Evolutionary conservation across 805 yeast genomes (phyloP).

Genomic region (Torulaspora quercuum): DNA sequence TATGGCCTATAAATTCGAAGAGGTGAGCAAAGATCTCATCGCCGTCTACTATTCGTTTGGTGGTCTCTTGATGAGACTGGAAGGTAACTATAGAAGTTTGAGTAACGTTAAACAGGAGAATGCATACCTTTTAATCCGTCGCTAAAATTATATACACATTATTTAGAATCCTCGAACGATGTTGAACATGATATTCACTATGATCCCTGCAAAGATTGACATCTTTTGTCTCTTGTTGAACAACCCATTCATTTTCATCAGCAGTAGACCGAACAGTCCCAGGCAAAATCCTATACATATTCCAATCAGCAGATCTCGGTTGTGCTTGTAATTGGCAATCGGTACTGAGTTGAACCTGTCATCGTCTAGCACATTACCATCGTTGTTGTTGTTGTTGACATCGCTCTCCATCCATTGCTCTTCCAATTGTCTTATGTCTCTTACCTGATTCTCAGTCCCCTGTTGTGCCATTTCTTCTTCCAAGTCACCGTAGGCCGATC

Average conservation of each 20-base stretch:
- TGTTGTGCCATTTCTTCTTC: constrained; percentile 22
- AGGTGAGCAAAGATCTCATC: constrained; percentile 60
- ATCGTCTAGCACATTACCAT: constrained; percentile 41
- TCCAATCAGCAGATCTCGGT: constrained; percentile 67
- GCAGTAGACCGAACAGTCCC: constrained; percentile 67
- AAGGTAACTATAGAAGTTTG: constrained; percentile 89
- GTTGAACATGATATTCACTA: constrained; percentile 66
- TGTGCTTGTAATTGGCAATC: constrained; percentile 43
- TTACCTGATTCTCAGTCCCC: constrained; percentile 9
- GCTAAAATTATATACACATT: constrained; percentile 20
- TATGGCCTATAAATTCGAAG: constrained; percentile 94
- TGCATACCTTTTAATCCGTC: constrained; percentile 84
- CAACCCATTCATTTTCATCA: constrained; percentile 56
- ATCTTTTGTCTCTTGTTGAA: constrained; percentile 61
- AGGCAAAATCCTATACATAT: constrained; percentile 68
- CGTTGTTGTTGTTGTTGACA: constrained; percentile 61
- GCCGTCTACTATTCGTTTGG: constrained; percentile 95
- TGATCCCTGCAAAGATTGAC: constrained; percentile 69
- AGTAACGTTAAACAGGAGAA: constrained; percentile 90
- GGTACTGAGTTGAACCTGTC: constrained; percentile 43
- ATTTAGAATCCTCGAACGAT: constrained; percentile 41
- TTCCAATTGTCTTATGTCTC: constrained; percentile 62
- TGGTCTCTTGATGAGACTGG: constrained; percentile 87
- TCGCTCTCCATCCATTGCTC: constrained; percentile 88
- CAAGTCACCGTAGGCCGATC: constrained; percentile 56